phyloP scores from a whole-genome alignment of 2,329 filamentous ascomycete genomes.

The Colletotrichum sidae region DNA sequence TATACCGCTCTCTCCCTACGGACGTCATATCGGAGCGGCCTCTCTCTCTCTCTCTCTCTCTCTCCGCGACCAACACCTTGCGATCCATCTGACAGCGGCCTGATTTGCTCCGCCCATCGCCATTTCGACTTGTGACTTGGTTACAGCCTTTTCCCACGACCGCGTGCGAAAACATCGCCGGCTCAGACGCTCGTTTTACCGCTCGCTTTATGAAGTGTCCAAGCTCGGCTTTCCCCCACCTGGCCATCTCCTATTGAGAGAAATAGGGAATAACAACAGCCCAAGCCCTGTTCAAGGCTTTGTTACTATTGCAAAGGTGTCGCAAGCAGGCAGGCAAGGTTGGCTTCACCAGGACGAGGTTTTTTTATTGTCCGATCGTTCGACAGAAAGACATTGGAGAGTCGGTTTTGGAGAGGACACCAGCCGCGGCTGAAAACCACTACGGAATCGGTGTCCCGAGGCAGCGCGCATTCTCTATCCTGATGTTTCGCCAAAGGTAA shows the following conservation, averaged over 20 bases:
- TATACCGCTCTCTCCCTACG: conserved; percentile 36
- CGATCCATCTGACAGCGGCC: conserved; percentile 27
- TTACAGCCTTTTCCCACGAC: conserved; percentile 8
- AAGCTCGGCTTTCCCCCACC: conserved; percentile 37
- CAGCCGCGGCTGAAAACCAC: conserved; percentile 26
- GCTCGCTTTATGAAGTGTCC: conserved; percentile 31
- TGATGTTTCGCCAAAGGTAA: conserved; percentile 51
- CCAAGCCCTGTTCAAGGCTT: conserved; percentile 5
- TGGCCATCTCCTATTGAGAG: conserved; percentile 32
- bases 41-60: background rate
- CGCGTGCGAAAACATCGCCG: conserved; percentile 25
- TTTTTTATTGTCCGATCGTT: conserved; percentile 21
- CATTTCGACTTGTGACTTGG: conserved; percentile 21
- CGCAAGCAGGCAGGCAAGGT: conserved; percentile 15
- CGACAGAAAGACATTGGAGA: conserved; percentile 24
- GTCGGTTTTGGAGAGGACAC: background rate
- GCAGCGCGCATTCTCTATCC: conserved; percentile 38
- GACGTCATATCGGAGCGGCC: conserved; percentile 33
- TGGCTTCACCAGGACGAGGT: conserved; percentile 21
- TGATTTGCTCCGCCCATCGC: conserved; percentile 24
- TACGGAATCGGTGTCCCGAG: conserved; percentile 39
- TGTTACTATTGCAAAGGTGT: conserved; percentile 4
- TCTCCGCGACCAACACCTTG: conserved; percentile 18
- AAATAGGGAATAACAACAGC: background rate
- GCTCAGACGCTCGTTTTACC: conserved; percentile 35